Evolutionary conservation across 768 basidiomycete species (phyloP).

Genomic region (Podaxis sp.): DNA sequence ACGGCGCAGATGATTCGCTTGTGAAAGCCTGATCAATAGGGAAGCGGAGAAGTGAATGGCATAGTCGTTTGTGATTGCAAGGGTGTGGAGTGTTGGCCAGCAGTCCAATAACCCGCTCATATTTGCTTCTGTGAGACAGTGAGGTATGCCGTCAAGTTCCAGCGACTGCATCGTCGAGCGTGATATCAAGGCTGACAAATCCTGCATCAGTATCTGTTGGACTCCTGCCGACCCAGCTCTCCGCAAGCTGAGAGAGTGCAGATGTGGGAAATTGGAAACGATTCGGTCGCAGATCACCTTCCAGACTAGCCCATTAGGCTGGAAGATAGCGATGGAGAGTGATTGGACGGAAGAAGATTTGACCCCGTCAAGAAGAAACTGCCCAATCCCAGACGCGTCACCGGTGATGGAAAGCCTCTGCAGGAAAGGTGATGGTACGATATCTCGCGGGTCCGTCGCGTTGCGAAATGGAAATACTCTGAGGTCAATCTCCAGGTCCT

Average conservation of each 20-base stretch:
- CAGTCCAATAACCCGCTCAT: neutral
- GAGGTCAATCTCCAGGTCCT: constrained; percentile 8
- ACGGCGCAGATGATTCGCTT: neutral
- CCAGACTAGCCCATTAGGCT: neutral
- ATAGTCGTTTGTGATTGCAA: constrained; percentile 6
- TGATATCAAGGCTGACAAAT: constrained; percentile 1
- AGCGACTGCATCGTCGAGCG: constrained; percentile 2
- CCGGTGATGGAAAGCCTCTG: neutral
- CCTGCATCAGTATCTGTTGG: constrained; percentile 9
- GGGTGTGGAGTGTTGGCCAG: constrained; percentile 5
- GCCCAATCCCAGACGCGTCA: neutral
- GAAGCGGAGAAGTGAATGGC: constrained; percentile 5
- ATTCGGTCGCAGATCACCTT: constrained; percentile 3
- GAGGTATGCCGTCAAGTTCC: constrained; percentile 1
- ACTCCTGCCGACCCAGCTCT: neutral
- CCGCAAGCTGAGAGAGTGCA: constrained; percentile 2
- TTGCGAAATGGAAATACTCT: neutral
- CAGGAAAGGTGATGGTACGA: neutral
- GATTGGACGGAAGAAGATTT: constrained; percentile 1
- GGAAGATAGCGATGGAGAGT: neutral
- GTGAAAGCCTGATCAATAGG: constrained; percentile 2
- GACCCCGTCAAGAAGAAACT: neutral
- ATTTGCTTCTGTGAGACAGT: constrained; percentile 6
- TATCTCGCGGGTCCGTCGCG: neutral
- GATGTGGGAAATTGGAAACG: neutral